These are phyloP conservation scores for Termitomyces eurrhizus DNA, from an alignment of 768 basidiomycete species.

Conservation along the genomic window DNA sequence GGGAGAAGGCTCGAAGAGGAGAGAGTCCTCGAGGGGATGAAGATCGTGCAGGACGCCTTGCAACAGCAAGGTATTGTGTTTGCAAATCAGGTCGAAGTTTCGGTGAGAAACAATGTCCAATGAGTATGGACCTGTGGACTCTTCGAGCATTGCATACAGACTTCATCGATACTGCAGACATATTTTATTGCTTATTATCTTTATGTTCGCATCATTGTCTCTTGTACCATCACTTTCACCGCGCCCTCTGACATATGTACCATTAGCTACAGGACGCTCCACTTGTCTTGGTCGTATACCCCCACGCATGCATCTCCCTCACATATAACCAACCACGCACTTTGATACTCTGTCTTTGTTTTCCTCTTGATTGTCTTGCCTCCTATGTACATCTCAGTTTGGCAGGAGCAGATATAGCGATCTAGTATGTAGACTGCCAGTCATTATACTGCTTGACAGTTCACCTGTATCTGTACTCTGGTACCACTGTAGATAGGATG, in stretches of 20 bases:
- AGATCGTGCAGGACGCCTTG: conserved; percentile 41
- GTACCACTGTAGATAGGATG: not conserved
- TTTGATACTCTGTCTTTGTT: not conserved
- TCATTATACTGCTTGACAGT: not conserved
- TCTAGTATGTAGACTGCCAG: not conserved
- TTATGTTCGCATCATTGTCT: conserved; percentile 1
- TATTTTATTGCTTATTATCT: conserved; percentile 14
- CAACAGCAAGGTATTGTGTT: conserved; percentile 25
- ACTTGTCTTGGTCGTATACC: not conserved
- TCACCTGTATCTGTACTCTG: not conserved
- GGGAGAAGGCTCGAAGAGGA: conserved; percentile 68
- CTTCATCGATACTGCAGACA: not conserved
- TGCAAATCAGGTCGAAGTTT: conserved; percentile 3
- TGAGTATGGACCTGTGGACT: not conserved
- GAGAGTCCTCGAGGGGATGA: conserved; percentile 67
- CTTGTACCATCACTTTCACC: conserved; percentile 3
- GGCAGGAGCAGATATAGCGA: not conserved
- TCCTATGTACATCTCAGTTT: not conserved
- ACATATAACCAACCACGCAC: not conserved
- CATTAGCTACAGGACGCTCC: conserved; percentile 1
- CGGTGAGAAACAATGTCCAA: not conserved
- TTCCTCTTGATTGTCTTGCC: not conserved
- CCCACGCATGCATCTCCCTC: not conserved
- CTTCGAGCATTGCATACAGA: not conserved
- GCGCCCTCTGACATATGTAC: conserved; percentile 2